Conservation (phyloP, 139 green algal species). For the Ettlia oleoabundans region DNA sequence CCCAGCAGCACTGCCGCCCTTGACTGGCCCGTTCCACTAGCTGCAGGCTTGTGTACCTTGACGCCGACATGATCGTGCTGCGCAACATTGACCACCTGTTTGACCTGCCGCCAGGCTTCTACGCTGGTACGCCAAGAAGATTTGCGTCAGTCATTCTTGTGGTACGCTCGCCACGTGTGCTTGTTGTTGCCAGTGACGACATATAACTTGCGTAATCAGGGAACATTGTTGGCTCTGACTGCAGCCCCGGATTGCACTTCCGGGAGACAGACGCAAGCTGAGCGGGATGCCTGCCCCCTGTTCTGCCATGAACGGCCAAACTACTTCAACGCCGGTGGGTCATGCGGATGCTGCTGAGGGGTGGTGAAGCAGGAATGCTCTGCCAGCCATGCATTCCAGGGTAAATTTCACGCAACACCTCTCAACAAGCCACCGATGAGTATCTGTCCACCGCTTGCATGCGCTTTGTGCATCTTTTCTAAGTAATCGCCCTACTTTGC, state of each 20-base stretch:
- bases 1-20: no score
- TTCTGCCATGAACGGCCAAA: background rate
- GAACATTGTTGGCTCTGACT: background rate
- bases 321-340: slow-evolving; percentile 42
- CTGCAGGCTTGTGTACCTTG: slow-evolving; percentile 27
- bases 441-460: background rate
- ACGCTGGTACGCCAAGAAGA: no score
- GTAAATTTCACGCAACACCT: no score
- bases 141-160: no score
- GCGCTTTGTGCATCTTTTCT: background rate
- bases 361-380: no score
- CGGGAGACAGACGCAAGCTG: background rate
- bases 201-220: background rate
- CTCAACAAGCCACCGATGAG: no score
- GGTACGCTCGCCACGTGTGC: background rate
- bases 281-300: slow-evolving; percentile 23
- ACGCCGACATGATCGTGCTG: slow-evolving; percentile 40
- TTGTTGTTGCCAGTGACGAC: background rate
- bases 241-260: slow-evolving; percentile 19
- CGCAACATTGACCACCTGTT: slow-evolving; percentile 39
- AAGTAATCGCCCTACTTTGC: background rate
- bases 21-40: no score
- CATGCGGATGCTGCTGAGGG: no score
- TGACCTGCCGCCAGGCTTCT: slow-evolving; percentile 27
- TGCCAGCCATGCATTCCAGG: no score